Evolutionary conservation across 805 yeast genomes (phyloP).

Genomic region (Candida takata): DNA sequence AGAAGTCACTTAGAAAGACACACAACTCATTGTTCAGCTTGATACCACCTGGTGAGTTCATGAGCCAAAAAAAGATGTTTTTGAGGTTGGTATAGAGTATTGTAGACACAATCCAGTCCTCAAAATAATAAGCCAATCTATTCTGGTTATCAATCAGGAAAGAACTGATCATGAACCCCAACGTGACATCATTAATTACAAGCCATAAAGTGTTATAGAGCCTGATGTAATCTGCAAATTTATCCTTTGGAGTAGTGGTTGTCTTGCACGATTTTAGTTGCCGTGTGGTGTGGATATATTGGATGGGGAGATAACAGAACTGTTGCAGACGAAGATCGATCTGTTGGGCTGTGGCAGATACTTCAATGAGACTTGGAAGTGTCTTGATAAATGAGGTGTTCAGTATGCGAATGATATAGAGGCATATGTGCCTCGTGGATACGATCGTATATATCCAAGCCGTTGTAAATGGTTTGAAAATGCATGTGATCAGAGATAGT

Average conservation of each 20-base stretch:
- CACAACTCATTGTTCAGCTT: constrained; percentile 86
- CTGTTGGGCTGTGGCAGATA: constrained; percentile 68
- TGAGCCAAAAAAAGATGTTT: constrained; percentile 59
- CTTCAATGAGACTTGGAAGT: constrained; percentile 27
- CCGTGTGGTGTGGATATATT: constrained; percentile 49
- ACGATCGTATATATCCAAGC: constrained; percentile 8
- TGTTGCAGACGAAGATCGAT: constrained; percentile 73
- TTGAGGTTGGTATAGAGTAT: constrained; percentile 40
- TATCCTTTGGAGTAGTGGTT: constrained; percentile 31
- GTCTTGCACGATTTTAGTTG: constrained; percentile 18
- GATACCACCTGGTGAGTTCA: constrained; percentile 89
- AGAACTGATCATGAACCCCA: constrained; percentile 60
- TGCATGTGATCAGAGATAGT: neutral
- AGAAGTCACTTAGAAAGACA: constrained; percentile 76
- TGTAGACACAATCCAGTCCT: constrained; percentile 28
- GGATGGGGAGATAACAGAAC: constrained; percentile 70
- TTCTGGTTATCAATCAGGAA: constrained; percentile 34
- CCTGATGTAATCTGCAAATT: constrained; percentile 59
- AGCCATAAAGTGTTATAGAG: constrained; percentile 88
- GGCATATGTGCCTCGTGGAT: constrained; percentile 10
- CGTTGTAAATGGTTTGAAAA: constrained; percentile 12
- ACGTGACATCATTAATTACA: constrained; percentile 68
- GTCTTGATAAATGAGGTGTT: constrained; percentile 23
- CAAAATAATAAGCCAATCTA: constrained; percentile 22
- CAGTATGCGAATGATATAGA: constrained; percentile 18